Conservation (phyloP, 176 grass and related monocot species). For the Sorghum bicolor region DNA sequence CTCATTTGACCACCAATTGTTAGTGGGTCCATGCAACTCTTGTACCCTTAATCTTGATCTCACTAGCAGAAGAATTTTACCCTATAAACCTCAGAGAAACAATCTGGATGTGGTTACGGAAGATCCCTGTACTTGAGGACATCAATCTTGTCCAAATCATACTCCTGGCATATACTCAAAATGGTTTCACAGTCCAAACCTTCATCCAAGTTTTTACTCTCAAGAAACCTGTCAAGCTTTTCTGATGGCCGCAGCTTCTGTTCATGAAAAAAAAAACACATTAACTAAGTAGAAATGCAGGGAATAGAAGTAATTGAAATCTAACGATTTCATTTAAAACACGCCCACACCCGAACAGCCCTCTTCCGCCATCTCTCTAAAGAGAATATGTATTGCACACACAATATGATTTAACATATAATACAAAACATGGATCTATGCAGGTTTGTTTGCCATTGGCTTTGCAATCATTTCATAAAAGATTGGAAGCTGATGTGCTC, state of each 20-base stretch:
- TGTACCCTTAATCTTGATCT: slow-evolving; percentile 12
- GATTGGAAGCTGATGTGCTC: background rate
- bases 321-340: background rate
- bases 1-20: background rate
- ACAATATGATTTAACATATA: background rate
- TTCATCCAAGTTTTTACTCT: slow-evolving; percentile 47
- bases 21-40: slow-evolving; percentile 8
- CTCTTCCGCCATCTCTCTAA: background rate
- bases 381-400: background rate
- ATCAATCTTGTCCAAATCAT: slow-evolving; percentile 70
- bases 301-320: background rate
- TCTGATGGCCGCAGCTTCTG: slow-evolving; percentile 60
- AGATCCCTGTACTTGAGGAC: slow-evolving; percentile 73
- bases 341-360: background rate
- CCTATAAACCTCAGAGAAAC: background rate
- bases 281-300: background rate
- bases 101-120: slow-evolving; percentile 34
- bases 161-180: slow-evolving; percentile 60
- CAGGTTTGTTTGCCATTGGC: background rate
- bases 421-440: background rate
- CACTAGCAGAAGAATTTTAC: slow-evolving; percentile 5
- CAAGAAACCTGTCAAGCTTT: slow-evolving; percentile 52
- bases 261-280: slow-evolving; percentile 20
- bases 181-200: slow-evolving; percentile 65
- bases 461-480: background rate